Conservation (phyloP, 2,329 filamentous ascomycete genomes). For the Penicillium brevicompactum region DNA sequence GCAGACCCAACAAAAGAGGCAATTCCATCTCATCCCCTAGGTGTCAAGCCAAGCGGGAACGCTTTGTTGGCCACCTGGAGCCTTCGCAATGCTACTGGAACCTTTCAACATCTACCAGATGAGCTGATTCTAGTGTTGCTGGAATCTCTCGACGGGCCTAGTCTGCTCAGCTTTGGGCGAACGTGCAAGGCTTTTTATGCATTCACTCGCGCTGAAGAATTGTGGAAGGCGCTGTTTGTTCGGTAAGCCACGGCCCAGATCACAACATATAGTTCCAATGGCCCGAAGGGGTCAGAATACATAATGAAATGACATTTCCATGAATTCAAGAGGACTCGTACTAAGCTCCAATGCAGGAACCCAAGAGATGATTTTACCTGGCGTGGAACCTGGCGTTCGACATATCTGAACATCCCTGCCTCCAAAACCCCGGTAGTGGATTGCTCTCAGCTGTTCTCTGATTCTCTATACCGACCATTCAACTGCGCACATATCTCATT, state of each 20-base stretch:
- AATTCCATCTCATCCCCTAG: constrained; percentile 77
- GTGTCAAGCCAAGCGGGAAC: constrained; percentile 86
- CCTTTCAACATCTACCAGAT: constrained; percentile 72
- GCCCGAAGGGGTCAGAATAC: neutral
- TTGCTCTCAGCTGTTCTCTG: constrained; percentile 82
- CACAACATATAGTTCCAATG: constrained; percentile 7
- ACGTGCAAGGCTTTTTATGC: constrained; percentile 87
- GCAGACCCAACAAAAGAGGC: constrained; percentile 42
- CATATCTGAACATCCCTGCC: constrained; percentile 64
- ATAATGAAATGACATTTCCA: constrained; percentile 1
- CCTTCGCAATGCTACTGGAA: constrained; percentile 67
- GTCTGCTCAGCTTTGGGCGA: constrained; percentile 67
- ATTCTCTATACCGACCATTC: constrained; percentile 86
- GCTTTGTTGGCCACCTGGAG: constrained; percentile 67
- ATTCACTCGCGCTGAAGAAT: constrained; percentile 78
- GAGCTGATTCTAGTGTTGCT: constrained; percentile 75
- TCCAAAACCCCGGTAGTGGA: constrained; percentile 61
- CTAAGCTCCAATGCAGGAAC: constrained; percentile 29
- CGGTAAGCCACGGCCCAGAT: constrained; percentile 63
- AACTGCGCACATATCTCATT: constrained; percentile 79
- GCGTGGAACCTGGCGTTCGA: constrained; percentile 83
- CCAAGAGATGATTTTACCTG: constrained; percentile 58
- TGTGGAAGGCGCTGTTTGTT: constrained; percentile 85
- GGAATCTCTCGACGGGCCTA: constrained; percentile 69
- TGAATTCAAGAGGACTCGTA: neutral